A percentile compares a stretch with the other conserved stretches of the same genome.
These are phyloP conservation scores for Ophiostoma pallidulum DNA, from an alignment of 2,329 filamentous ascomycete species.

Conservation along the genomic window DNA sequence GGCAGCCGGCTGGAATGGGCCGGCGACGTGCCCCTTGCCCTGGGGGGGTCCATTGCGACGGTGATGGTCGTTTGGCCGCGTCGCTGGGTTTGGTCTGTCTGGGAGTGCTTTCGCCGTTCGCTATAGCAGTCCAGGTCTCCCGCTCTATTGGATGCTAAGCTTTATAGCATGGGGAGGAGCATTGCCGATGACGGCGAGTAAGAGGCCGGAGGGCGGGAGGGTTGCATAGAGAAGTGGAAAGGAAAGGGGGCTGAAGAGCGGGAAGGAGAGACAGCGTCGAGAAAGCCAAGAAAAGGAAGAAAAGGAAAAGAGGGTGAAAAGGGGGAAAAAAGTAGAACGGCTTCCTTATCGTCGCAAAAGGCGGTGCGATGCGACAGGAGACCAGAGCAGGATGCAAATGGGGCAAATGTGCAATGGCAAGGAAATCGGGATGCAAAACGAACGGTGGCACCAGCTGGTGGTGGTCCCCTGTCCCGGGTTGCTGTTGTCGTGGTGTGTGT, in stretches of 20 bases:
- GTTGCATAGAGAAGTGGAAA: too few species aligned
- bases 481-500: too few species aligned
- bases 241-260: too few species aligned
- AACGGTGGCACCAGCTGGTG: neutral
- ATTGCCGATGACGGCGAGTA: neutral
- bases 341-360: too few species aligned
- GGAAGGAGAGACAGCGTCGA: neutral
- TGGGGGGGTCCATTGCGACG: neutral
- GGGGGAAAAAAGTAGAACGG: neutral
- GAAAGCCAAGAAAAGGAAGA: neutral
- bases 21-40: neutral
- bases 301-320: neutral
- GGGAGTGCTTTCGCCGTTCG: too few species aligned
- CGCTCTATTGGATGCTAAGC: neutral
- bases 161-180: neutral
- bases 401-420: neutral
- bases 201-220: too few species aligned
- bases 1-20: slow-evolving; percentile 9
- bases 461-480: too few species aligned
- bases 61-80: neutral
- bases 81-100: too few species aligned
- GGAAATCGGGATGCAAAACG: neutral
- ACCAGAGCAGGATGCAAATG: neutral
- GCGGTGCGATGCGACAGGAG: neutral
- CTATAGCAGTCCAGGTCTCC: too few species aligned